Conservation (phyloP, 139 green algal species). For the Picochlorum costavermella region DNA sequence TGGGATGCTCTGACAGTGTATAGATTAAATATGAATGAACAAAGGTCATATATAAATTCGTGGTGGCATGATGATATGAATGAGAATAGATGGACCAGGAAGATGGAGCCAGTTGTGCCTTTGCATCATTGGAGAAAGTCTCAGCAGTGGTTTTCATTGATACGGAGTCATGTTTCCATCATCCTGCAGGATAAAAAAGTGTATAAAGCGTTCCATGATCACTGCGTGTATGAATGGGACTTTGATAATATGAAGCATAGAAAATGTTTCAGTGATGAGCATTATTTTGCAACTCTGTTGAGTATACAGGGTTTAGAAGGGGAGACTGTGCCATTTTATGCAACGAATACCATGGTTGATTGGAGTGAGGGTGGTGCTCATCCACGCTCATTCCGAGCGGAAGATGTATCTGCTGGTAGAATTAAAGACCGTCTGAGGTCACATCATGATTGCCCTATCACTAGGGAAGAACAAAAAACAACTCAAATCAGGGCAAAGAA, state of each 20-base stretch:
- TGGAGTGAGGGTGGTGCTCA: neutral
- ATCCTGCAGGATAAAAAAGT: conserved; percentile 22
- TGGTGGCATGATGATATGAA: conserved; percentile 5
- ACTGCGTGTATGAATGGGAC: conserved; percentile 18
- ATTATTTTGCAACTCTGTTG: conserved; percentile 29
- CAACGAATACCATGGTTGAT: conserved; percentile 1
- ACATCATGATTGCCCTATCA: neutral
- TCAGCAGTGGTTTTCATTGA: conserved; percentile 23
- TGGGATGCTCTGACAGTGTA: conserved; percentile 24
- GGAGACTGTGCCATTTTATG: conserved; percentile 1
- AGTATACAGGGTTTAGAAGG: conserved; percentile 4
- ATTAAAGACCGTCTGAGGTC: neutral
- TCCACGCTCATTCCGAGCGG: neutral
- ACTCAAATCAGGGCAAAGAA: neutral
- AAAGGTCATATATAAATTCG: conserved; percentile 2
- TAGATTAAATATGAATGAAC: conserved; percentile 17
- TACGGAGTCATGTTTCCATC: conserved; percentile 15
- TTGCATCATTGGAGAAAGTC: conserved; percentile 22
- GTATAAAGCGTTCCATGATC: conserved; percentile 24
- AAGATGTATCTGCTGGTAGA: neutral
- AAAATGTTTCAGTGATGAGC: conserved; percentile 28
- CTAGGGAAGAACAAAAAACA: neutral
- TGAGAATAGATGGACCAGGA: conserved; percentile 11
- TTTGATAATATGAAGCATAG: conserved; percentile 9
- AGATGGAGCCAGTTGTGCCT: neutral